Conservation (phyloP, 2,329 filamentous ascomycete genomes). For the Didymellaceae sp. region DNA sequence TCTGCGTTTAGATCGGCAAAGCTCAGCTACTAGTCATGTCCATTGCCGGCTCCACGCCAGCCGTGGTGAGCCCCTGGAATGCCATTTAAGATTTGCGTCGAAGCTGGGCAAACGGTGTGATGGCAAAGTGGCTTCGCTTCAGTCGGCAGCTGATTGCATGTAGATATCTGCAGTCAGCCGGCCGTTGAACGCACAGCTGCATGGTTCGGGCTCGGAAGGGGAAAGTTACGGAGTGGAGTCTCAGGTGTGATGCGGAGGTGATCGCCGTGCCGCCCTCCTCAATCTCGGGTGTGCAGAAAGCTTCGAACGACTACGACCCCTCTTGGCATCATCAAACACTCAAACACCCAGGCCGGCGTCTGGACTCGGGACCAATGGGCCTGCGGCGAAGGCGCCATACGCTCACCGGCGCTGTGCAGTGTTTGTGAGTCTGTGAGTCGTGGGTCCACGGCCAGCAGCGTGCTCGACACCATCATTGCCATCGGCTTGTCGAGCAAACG, state of each 20-base stretch:
- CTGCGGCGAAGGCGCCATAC: not conserved
- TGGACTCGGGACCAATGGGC: slow-evolving; percentile 3
- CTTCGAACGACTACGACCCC: slow-evolving; percentile 6
- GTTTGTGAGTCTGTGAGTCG: slow-evolving; percentile 2
- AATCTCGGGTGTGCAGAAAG: slow-evolving; percentile 16
- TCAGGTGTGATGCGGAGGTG: slow-evolving; percentile 10
- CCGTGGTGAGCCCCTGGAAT: not conserved
- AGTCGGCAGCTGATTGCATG: slow-evolving; percentile 3
- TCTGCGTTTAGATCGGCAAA: not conserved
- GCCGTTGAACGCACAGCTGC: slow-evolving; percentile 17
- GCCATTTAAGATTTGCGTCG: slow-evolving; percentile 1
- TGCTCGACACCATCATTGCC: slow-evolving; percentile 1
- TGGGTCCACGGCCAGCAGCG: slow-evolving; percentile 7
- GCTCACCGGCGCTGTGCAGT: not conserved
- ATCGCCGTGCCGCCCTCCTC: slow-evolving; percentile 10
- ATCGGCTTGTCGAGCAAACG: slow-evolving; percentile 1
- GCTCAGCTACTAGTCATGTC: slow-evolving; percentile 7
- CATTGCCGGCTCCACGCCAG: slow-evolving; percentile 1
- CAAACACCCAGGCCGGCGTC: slow-evolving; percentile 1
- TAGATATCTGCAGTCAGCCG: slow-evolving; percentile 10
- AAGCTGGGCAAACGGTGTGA: slow-evolving; percentile 8
- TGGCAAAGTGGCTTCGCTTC: not conserved
- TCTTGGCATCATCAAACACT: slow-evolving; percentile 14
- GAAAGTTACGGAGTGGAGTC: not conserved
- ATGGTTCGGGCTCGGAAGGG: slow-evolving; percentile 12